Conservation (phyloP, 192 early-diverging fungal genomes). For the Coemansia sp. region DNA sequence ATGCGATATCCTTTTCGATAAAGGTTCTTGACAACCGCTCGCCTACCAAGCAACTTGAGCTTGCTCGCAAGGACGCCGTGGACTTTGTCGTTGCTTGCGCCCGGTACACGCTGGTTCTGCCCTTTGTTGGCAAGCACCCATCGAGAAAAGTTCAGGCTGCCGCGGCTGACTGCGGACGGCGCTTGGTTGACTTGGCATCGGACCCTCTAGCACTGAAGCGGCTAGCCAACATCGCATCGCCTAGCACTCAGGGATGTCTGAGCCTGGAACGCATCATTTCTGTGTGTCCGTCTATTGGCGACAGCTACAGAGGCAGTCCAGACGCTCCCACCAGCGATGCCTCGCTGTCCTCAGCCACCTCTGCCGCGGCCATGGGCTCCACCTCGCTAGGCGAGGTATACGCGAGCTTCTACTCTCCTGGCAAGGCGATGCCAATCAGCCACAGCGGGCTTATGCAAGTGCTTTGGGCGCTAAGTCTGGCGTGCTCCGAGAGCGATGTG, state of each 20-base stretch:
- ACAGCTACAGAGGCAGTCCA: slow-evolving; percentile 16
- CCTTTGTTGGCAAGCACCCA: slow-evolving; percentile 7
- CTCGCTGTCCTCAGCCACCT: slow-evolving; percentile 10
- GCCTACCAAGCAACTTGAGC: slow-evolving; percentile 14
- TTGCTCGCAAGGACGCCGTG: slow-evolving; percentile 29
- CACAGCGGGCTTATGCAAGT: slow-evolving; percentile 19
- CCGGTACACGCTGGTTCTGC: slow-evolving; percentile 22
- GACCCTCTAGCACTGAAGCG: slow-evolving; percentile 30
- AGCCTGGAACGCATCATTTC: slow-evolving; percentile 35
- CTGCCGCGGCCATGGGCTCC: slow-evolving; percentile 7
- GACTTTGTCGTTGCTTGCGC: slow-evolving; percentile 45
- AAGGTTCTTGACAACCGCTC: slow-evolving; percentile 23
- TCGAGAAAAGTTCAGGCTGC: background rate
- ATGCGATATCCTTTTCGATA: slow-evolving; percentile 32
- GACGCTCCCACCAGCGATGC: slow-evolving; percentile 6
- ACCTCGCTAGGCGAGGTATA: slow-evolving; percentile 20
- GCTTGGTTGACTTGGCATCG: slow-evolving; percentile 13
- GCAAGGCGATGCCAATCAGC: slow-evolving; percentile 11
- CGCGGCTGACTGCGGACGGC: slow-evolving; percentile 1
- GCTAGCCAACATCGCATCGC: slow-evolving; percentile 39
- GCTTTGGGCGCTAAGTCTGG: slow-evolving; percentile 48
- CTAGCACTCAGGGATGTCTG: slow-evolving; percentile 36
- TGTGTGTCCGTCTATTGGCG: slow-evolving; percentile 18
- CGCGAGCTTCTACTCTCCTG: background rate
- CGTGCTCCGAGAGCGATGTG: slow-evolving; percentile 15